phyloP scores from a whole-genome alignment of 805 yeast genomes.

The Ogataea nonfermentans region DNA sequence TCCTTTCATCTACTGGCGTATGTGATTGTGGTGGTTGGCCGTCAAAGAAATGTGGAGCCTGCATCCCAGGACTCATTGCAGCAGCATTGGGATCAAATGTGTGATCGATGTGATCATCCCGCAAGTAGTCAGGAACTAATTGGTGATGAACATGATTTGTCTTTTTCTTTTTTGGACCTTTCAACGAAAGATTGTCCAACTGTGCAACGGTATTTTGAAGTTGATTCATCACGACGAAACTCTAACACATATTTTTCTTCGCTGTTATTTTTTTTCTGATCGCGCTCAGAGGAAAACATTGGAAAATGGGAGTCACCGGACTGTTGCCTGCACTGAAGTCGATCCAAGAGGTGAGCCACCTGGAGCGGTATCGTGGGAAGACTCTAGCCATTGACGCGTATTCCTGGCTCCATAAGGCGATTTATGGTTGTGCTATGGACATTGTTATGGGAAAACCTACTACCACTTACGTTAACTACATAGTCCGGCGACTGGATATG shows the following conservation, averaged over 20 bases:
- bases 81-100: constrained; percentile 35
- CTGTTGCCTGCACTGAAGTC: constrained; percentile 75
- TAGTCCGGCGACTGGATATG: constrained; percentile 65
- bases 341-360: constrained; percentile 58
- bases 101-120: constrained; percentile 11
- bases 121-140: constrained; percentile 18
- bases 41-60: constrained; percentile 19
- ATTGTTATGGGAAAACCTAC: constrained; percentile 72
- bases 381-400: constrained; percentile 92
- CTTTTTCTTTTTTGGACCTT: constrained; percentile 22
- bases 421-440: constrained; percentile 79
- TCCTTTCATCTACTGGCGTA: background rate
- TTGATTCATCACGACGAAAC: constrained; percentile 5
- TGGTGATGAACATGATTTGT: constrained; percentile 31
- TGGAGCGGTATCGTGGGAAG: constrained; percentile 65
- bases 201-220: constrained; percentile 15
- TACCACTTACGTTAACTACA: constrained; percentile 64
- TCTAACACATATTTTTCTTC: constrained; percentile 2
- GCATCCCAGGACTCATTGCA: constrained; percentile 32
- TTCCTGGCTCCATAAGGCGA: constrained; percentile 93
- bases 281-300: constrained; percentile 10
- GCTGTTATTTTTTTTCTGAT: constrained; percentile 6
- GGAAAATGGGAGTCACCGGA: constrained; percentile 77
- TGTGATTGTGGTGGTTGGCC: constrained; percentile 2
- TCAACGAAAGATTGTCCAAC: constrained; percentile 15